Evolutionary conservation across 2,329 filamentous ascomycete genomes (phyloP), one percentile per base, ranked within the genome.

Genomic region (Ceratocystiopsis brevicomis): DNA sequence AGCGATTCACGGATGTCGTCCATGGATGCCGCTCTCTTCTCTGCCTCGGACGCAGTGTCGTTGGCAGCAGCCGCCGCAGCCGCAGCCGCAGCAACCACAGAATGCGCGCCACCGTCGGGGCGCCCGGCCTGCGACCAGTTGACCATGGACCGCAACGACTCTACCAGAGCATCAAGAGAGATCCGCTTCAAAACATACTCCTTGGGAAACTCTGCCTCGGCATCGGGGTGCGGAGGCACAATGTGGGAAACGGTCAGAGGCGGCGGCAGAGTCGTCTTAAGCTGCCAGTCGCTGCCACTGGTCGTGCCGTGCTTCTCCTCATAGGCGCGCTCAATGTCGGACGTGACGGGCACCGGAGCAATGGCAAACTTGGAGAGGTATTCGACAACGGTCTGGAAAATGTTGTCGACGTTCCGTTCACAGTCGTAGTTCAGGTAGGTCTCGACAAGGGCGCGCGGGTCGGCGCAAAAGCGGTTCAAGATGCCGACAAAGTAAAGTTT

Each of bases 351-450:
- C 5, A 94, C 78, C 1, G 87, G 78, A 11, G 78, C 71, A 43
- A 81, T 90, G 2, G 86, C 83, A 52, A 94, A 81, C 52, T 80
- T 81, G 32, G 88, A 90, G 16, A 98, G 65, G 59, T 96, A 86
- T 58, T 98, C 92, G 41, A 98, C 87, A 43, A 96, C 78, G 17
- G 73, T 80, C 60, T 98, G 90, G 58, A 93, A 98, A 60, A 96
- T 90, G 59, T 98, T 98, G 61, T 96, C 88, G 47, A 96, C 74
- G 37, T 85, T 86, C 47, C 88, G 73, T 55, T 96, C 92, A 61
- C 90, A 98, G 58, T 98, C 90, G 56, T 98, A 98, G 60, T 98
- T 98, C 49, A 98, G 72, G 59, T 98, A 98, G 14, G 87, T 80
- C 60, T 98, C 90, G 15, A 98, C 90, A 40, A 98, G 60, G 0